phyloP scores from a whole-genome alignment of 495 filamentous ascomycete species.

The Penicillium pulvis region DNA sequence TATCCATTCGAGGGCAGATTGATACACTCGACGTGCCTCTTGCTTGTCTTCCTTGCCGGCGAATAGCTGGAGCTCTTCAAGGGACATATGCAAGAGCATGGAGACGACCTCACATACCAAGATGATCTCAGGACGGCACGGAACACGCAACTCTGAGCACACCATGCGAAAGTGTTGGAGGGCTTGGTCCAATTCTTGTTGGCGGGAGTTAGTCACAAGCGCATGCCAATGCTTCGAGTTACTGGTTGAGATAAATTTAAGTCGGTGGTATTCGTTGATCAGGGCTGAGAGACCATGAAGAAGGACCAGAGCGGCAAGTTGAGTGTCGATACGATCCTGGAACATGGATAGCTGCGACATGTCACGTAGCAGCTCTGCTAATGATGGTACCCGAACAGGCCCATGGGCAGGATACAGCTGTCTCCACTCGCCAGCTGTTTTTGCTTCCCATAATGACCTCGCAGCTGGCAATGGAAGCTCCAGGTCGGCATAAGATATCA shows the following conservation, averaged over 20 bases:
- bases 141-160: conserved; percentile 26
- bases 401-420: conserved; percentile 42
- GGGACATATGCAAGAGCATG: conserved; percentile 61
- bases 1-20: conserved; percentile 56
- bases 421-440: conserved; percentile 59
- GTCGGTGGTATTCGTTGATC: conserved; percentile 61
- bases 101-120: conserved; percentile 57
- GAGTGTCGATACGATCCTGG: conserved; percentile 49
- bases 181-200: conserved; percentile 50
- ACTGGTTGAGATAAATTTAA: conserved; percentile 48
- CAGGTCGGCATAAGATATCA: conserved; percentile 66
- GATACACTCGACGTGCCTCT: conserved; percentile 56
- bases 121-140: conserved; percentile 32
- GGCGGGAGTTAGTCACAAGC: conserved; percentile 51
- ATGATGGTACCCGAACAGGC: conserved; percentile 43
- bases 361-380: conserved; percentile 55
- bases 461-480: conserved; percentile 58
- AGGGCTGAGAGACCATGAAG: conserved; percentile 60
- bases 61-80: conserved; percentile 67
- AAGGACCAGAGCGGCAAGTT: conserved; percentile 52
- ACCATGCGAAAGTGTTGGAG: conserved; percentile 48
- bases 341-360: conserved; percentile 44
- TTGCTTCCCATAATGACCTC: conserved; percentile 57
- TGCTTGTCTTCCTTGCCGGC: conserved; percentile 64
- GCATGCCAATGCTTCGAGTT: conserved; percentile 48